Conservation (phyloP, 2,329 filamentous ascomycete genomes). For the Ophiocordyceps polyrhachis-furcata region DNA sequence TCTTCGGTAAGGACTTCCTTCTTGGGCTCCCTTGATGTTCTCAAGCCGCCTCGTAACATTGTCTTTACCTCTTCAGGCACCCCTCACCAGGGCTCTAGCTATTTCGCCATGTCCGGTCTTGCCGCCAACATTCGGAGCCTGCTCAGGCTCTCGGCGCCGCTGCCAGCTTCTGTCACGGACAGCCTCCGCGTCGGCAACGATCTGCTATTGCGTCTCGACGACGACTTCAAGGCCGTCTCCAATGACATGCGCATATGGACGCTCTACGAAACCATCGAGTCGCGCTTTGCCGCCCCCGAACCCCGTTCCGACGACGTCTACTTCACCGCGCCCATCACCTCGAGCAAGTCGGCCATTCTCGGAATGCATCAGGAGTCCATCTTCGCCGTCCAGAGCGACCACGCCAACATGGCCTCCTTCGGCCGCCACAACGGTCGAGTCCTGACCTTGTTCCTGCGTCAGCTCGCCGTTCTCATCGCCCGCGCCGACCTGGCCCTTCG, state of each 20-base stretch:
- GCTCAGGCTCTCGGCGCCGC: constrained; percentile 29
- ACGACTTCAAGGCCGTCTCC: constrained; percentile 35
- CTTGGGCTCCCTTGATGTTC: not conserved
- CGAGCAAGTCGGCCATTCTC: constrained; percentile 34
- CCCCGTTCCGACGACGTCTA: constrained; percentile 23
- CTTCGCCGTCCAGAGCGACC: constrained; percentile 33
- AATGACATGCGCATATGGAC: constrained; percentile 43
- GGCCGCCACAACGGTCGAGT: constrained; percentile 29
- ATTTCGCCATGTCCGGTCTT: constrained; percentile 39
- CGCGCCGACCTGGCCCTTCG: constrained; percentile 14
- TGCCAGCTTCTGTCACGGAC: constrained; percentile 30
- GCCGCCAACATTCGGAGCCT: constrained; percentile 32
- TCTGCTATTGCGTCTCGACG: constrained; percentile 29
- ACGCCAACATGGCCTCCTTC: constrained; percentile 35
- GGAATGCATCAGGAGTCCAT: constrained; percentile 32
- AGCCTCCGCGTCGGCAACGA: constrained; percentile 31
- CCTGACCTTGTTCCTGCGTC: constrained; percentile 20
- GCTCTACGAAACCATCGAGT: constrained; percentile 44
- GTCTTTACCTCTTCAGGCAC: constrained; percentile 20
- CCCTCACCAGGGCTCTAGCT: constrained; percentile 44
- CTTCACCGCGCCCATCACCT: constrained; percentile 40
- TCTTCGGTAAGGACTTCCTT: constrained; percentile 27
- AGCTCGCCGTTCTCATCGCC: constrained; percentile 14
- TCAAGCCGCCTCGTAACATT: not conserved
- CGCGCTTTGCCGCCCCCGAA: constrained; percentile 19